Percentiles rank a stretch among this genome's conserved stretches.
phyloP scores from a whole-genome alignment of 441 rosid species.

The Pelargonium cotyledonis region DNA sequence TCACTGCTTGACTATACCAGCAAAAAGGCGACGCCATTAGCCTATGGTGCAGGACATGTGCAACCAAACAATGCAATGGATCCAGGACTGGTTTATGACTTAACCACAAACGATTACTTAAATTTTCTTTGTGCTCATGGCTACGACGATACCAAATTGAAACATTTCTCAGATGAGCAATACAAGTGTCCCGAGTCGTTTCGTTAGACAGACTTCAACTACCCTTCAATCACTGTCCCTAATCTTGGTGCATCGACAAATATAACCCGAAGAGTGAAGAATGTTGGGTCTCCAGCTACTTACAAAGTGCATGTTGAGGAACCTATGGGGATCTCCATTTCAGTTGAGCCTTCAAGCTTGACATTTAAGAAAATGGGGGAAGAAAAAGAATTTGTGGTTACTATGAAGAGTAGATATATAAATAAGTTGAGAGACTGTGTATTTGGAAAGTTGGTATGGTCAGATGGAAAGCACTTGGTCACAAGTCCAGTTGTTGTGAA shows the following conservation, averaged over 20 bases:
- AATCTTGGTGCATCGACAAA: too few relatives aligned
- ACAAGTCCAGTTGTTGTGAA: conserved; percentile 44
- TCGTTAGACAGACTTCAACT: conserved; percentile 42
- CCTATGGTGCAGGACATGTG: conserved; percentile 64
- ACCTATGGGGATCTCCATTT: conserved; percentile 31
- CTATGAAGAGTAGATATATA: conserved; percentile 12
- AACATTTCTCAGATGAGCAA: conserved; percentile 22
- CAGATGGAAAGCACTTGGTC: conserved; percentile 39
- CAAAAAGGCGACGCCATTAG: conserved; percentile 39
- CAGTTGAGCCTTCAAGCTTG: conserved; percentile 33
- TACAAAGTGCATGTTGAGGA: conserved; percentile 26
- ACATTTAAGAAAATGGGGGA: conserved; percentile 31
- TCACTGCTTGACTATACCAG: conserved; percentile 24
- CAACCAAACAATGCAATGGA: conserved; percentile 42
- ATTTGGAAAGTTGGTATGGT: conserved; percentile 50
- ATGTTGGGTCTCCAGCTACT: too few relatives aligned
- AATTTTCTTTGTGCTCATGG: conserved; percentile 50
- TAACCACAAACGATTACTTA: conserved; percentile 32
- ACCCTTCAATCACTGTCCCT: conserved; percentile 52
- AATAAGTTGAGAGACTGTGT: conserved; percentile 18
- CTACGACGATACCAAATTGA: conserved; percentile 26
- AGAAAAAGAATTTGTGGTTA: conserved; percentile 41
- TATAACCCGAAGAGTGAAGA: too few relatives aligned
- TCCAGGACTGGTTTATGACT: conserved; percentile 65
- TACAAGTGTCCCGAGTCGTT: conserved; percentile 33